Evolutionary conservation across 495 filamentous ascomycete species (phyloP), one percentile per base, ranked within the genome.

Genomic region (Penicillium maclennaniae): DNA sequence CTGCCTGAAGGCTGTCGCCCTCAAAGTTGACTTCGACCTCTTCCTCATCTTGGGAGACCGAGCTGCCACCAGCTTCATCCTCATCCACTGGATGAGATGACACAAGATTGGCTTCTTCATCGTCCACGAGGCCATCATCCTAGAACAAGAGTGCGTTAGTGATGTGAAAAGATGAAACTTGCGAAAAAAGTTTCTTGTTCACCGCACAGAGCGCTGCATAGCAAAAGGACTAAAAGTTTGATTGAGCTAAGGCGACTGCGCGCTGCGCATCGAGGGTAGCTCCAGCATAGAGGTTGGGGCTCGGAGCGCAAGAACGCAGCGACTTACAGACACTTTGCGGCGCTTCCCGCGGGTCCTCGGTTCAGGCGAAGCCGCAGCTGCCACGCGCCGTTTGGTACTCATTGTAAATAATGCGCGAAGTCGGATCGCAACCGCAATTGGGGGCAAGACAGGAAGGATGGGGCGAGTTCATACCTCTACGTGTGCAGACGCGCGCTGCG

Each of bases 1-100:
- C 89, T 53, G 88, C 75, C 58, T 91, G 88, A 60, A 95, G 88
- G 19, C 59, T 83, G 45, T 87, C 80, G 39, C 83, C 83, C 53
- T 82, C 73, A 66, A 83, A 85, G 10, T 75, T 71, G 43, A 72
- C 76, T 49, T 71, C 73, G 47, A 75, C 69, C 45, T 80, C 67
- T 44, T 70, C 69, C n/a, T 59, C 61, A 36, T 61, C 60, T 9
- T 69, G 67, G 17, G 45, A 36, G 16, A 27, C 39, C 21, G 49
- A 37, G 41, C 14, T 31, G 12, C 27, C 49, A 15, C 45, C 42
- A 2, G 17, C 42, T 45, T 58, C 46, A 19, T 34, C 37, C 23
- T 66, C 62, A 23, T 56, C 59, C 31, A 58, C 66, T 34, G 61
- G 57, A 44, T 78, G 70, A 8, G 63, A 63, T 15, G 67, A 69